A percentile compares a stretch with the other conserved stretches of the same genome.
Conservation (phyloP, 73 alveolate genomes). For the Blepharisma stoltei region DNA sequence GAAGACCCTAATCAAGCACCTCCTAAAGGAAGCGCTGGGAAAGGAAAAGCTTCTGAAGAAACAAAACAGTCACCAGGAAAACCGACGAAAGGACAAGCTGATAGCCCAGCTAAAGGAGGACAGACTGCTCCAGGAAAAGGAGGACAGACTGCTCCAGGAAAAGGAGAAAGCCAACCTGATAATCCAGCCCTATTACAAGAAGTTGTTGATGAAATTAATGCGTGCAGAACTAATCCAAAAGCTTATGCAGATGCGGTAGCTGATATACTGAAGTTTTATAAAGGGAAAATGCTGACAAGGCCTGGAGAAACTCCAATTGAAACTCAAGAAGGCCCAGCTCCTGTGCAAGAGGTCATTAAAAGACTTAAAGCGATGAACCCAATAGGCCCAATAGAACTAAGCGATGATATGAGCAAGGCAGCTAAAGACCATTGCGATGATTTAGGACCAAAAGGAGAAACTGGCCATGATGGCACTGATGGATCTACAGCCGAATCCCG, state of each 20-base stretch:
- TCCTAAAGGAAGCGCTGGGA: not conserved
- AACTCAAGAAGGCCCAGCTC: slow-evolving; percentile 17
- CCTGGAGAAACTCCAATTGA: slow-evolving; percentile 20
- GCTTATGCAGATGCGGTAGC: not conserved
- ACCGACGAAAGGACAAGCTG: not conserved
- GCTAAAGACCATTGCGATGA: slow-evolving; percentile 73
- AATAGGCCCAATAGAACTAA: slow-evolving; percentile 40
- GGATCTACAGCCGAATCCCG: slow-evolving; percentile 61
- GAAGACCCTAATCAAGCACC: not conserved
- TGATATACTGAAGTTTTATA: not conserved
- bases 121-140: not conserved
- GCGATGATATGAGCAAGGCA: slow-evolving; percentile 58
- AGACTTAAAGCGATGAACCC: slow-evolving; percentile 57
- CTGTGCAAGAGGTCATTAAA: slow-evolving; percentile 43
- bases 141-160: not conserved
- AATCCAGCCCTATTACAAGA: not conserved
- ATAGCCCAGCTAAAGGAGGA: not conserved
- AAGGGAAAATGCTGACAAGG: not conserved
- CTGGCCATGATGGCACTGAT: slow-evolving; percentile 73
- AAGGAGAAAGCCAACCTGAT: not conserved
- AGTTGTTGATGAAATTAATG: slow-evolving; percentile 16
- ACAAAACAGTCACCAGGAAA: not conserved
- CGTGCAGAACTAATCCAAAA: not conserved
- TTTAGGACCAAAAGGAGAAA: slow-evolving; percentile 73
- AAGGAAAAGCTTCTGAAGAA: not conserved